Evolutionary conservation across 192 early-diverging fungal species (phyloP).

Genomic region (Pilobolus umbonatus): DNA sequence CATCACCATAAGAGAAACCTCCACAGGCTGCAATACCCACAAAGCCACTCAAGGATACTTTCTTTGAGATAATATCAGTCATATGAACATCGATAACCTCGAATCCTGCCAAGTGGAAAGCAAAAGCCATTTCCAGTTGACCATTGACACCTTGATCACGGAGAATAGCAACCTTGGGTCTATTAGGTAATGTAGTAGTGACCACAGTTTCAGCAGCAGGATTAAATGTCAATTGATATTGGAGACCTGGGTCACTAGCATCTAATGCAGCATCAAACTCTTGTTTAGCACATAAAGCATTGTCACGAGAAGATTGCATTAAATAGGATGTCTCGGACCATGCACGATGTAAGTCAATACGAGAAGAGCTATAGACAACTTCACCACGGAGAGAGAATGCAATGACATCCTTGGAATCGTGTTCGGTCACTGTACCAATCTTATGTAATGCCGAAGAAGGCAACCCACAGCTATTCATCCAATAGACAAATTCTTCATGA

Average conservation of each 20-base stretch:
- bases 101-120: conserved; percentile 94
- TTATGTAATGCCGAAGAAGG: conserved; percentile 47
- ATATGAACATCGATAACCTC: conserved; percentile 96
- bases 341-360: conserved; percentile 67
- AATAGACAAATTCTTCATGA: conserved; percentile 45
- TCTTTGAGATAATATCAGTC: conserved; percentile 81
- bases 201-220: conserved; percentile 44
- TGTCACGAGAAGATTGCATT: conserved; percentile 89
- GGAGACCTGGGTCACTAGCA: conserved; percentile 73
- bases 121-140: conserved; percentile 91
- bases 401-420: conserved; percentile 47
- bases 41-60: conserved; percentile 64
- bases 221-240: conserved; percentile 76
- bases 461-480: conserved; percentile 52
- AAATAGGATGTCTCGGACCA: conserved; percentile 92
- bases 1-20: conserved; percentile 99
- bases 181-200: conserved; percentile 24
- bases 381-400: conserved; percentile 41
- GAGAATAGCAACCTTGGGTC: conserved; percentile 88
- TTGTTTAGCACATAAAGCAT: conserved; percentile 77
- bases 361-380: conserved; percentile 50
- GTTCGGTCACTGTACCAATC: conserved; percentile 55
- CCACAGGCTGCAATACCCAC: conserved; percentile 91
- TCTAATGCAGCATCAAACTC: conserved; percentile 76
- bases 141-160: conserved; percentile 99